phyloP scores from a whole-genome alignment of 768 basidiomycete genomes.

The Boletus tylopilopsis region DNA sequence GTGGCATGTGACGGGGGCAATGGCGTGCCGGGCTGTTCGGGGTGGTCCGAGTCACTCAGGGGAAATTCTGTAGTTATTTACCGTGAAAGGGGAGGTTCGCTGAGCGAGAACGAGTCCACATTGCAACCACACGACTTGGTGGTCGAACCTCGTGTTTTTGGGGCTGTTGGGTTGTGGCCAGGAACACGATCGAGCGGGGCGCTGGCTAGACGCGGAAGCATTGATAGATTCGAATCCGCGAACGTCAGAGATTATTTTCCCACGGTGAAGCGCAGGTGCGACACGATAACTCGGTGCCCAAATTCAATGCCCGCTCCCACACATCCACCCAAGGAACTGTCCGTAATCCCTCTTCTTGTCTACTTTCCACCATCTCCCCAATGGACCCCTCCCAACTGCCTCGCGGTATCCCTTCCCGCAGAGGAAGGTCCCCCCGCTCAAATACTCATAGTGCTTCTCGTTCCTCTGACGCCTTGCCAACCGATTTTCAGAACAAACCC shows the following conservation, averaged over 20 bases:
- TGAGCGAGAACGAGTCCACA: neutral
- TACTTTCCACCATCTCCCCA: conserved; percentile 37
- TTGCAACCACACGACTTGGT: neutral
- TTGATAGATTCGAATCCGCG: conserved; percentile 32
- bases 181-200: conserved; percentile 22
- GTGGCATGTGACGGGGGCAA: neutral
- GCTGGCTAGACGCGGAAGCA: conserved; percentile 34
- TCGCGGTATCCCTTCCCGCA: conserved; percentile 59
- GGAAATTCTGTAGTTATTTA: neutral
- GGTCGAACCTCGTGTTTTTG: conserved; percentile 12
- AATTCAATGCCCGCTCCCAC: conserved; percentile 40
- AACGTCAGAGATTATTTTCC: conserved; percentile 27
- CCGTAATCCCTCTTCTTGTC: conserved; percentile 9
- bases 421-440: conserved; percentile 59
- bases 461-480: conserved; percentile 41
- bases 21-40: neutral
- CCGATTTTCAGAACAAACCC: conserved; percentile 49
- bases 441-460: conserved; percentile 42
- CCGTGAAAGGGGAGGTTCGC: neutral
- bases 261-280: conserved; percentile 32
- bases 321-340: conserved; percentile 30
- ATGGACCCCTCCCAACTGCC: conserved; percentile 43
- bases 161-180: conserved; percentile 9
- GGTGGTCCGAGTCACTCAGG: neutral
- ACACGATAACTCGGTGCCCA: conserved; percentile 39